Percentiles rank a stretch among this genome's conserved stretches.
Evolutionary conservation across 805 yeast species (phyloP).

Genomic region (Wickerhamiella brachini): DNA sequence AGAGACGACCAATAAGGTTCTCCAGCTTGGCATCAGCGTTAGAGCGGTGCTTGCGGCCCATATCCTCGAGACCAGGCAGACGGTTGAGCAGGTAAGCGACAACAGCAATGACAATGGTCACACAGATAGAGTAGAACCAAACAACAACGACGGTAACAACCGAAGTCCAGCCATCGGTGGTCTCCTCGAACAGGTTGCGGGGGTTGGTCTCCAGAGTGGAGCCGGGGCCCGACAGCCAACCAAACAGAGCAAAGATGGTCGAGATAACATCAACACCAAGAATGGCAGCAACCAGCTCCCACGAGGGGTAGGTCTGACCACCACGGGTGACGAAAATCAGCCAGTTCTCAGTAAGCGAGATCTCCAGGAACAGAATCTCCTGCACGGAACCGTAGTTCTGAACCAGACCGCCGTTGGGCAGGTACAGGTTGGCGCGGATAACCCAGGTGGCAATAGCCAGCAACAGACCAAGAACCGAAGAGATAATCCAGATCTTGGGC

Average conservation of each 20-base stretch:
- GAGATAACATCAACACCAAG: conserved; percentile 81
- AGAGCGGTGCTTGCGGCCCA: conserved; percentile 24
- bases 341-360: conserved; percentile 94
- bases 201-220: conserved; percentile 22
- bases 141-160: conserved; percentile 85
- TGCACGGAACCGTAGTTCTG: conserved; percentile 93
- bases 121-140: conserved; percentile 92
- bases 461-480: conserved; percentile 69
- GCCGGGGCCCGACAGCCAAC: conserved; percentile 54
- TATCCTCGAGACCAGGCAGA: conserved; percentile 21
- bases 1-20: conserved; percentile 26
- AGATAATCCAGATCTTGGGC: conserved; percentile 97
- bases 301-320: conserved; percentile 97
- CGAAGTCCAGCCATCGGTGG: conserved; percentile 80
- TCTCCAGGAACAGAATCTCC: conserved; percentile 87
- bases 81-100: conserved; percentile 65
- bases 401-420: conserved; percentile 64
- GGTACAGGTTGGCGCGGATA: conserved; percentile 83
- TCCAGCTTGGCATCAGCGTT: conserved; percentile 24
- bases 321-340: conserved; percentile 94
- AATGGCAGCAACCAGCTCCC: conserved; percentile 94
- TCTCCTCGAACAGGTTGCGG: conserved; percentile 34
- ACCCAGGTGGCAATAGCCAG: conserved; percentile 93
- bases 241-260: conserved; percentile 82
- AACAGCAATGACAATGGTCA: conserved; percentile 91